These are phyloP conservation scores for Zopfochytrium polystomum DNA, from an alignment of 371 early-diverging fungal species.

Conservation along the genomic window DNA sequence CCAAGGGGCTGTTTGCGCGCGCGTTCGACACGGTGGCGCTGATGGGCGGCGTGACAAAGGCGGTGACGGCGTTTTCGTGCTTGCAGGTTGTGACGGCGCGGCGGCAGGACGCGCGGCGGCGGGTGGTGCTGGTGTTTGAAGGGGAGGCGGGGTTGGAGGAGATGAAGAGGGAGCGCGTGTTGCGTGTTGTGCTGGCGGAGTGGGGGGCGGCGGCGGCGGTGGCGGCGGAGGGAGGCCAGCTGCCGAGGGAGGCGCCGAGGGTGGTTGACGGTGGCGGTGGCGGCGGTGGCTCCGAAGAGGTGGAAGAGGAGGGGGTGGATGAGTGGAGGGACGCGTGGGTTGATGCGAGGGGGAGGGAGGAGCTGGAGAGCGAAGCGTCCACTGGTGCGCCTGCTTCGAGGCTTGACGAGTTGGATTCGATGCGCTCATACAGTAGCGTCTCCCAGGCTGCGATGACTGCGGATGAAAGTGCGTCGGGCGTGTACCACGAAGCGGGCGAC, in stretches of 20 bases:
- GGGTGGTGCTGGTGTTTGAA: conserved; percentile 14
- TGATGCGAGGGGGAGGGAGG: neutral
- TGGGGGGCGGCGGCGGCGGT: too few species aligned
- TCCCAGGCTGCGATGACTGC: too few species aligned
- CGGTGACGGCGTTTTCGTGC: conserved; percentile 77
- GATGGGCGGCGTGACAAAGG: conserved; percentile 70
- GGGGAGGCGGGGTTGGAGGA: too few species aligned
- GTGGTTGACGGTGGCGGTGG: conserved; percentile 5
- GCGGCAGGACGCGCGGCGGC: conserved; percentile 1
- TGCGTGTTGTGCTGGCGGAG: too few species aligned
- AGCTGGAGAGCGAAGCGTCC: neutral
- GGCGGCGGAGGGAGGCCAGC: too few species aligned
- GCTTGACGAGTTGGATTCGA: neutral
- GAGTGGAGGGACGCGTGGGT: neutral
- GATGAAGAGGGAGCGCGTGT: too few species aligned
- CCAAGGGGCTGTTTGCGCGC: neutral
- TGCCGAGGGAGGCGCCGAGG: neutral
- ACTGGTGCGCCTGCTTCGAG: neutral
- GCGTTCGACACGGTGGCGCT: conserved; percentile 48
- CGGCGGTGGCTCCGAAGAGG: conserved; percentile 1
- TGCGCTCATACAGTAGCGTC: too few species aligned
- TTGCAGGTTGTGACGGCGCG: conserved; percentile 68
- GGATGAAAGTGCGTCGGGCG: too few species aligned
- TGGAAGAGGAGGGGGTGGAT: neutral
- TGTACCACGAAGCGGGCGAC: neutral